Base-by-base conservation (phyloP, 2,329 filamentous ascomycete genomes). In the Dactylellina leptospora region DNA sequence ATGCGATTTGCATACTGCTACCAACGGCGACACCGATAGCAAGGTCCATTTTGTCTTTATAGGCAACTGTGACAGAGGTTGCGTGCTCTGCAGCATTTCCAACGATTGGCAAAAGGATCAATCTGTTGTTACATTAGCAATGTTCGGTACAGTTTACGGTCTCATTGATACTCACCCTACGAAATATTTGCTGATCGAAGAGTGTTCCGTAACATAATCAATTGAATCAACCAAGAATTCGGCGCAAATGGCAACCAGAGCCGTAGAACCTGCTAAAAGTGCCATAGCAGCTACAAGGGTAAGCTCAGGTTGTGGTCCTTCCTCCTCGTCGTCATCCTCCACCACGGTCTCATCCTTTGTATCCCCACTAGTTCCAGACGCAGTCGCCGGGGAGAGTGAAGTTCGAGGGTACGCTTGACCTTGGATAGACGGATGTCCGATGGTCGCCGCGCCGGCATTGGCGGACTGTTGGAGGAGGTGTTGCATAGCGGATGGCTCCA, bases 221-320 rank as follows among this genome's bases (percentile, higher is more conserved):
- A 86, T 84, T 74, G 81, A 83, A 76, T 82, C 82, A 22, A 86
- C 84, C 1, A 86, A 81, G 76, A 83, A 85, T 8, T 83, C 83
- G 28, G 82, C 87, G 76, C 91, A 95, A 40, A 95, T 83, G 0
- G 90, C 92, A 48, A 96, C 92, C 56, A 93, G 82, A 42, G 88
- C 89, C 2, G 91, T 96, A 0, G 90, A 88, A n/a, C 85, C 81
- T 4, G 83, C 83, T 2, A 97, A 86, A 0, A 90, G 90, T 44
- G 85, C 82, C 2, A 96, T 76, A 1, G 93, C 92, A 11, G 92
- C 90, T 40, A 82, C 79, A 58, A 93, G 84, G 58, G 88, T 86
- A 22, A 97, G 83, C 74, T 91, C 86, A 0, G 93, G 92, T 56
- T 88, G 85, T 75, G 96, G 91, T 5, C 84, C 83, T 16, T 92